phyloP scores from a whole-genome alignment of 768 basidiomycete genomes.

The Flagelloscypha sp. region DNA sequence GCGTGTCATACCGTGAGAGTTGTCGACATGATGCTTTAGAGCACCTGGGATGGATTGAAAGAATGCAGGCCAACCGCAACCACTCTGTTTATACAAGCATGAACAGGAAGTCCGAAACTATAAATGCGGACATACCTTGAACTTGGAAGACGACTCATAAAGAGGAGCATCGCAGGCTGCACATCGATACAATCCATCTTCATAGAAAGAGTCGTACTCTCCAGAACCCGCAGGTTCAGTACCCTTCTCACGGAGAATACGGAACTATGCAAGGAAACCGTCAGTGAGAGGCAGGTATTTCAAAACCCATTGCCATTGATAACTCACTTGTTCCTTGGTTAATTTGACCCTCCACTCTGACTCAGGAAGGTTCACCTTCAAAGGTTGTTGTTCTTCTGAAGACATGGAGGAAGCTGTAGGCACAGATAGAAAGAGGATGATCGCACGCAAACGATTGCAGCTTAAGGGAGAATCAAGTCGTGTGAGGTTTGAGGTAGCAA shows the following conservation, averaged over 20 bases:
- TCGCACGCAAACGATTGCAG: too few relatives aligned
- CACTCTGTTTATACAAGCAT: too few relatives aligned
- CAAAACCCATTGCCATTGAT: too few relatives aligned
- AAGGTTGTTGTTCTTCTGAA: too few relatives aligned
- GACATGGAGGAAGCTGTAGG: too few relatives aligned
- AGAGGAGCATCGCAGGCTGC: slow-evolving; percentile 51
- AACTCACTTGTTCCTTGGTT: slow-evolving; percentile 68
- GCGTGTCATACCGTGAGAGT: slow-evolving; percentile 37
- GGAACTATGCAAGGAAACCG: too few relatives aligned
- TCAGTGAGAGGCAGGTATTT: too few relatives aligned
- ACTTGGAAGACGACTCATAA: slow-evolving; percentile 58
- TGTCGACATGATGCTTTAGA: slow-evolving; percentile 47
- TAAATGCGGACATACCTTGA: too few relatives aligned
- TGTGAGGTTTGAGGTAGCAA: too few relatives aligned
- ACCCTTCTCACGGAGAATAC: slow-evolving; percentile 52
- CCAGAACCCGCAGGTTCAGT: slow-evolving; percentile 50
- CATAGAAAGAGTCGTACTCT: slow-evolving; percentile 42
- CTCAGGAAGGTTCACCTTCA: slow-evolving; percentile 41
- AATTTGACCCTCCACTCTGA: slow-evolving; percentile 80
- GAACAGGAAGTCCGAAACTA: too few relatives aligned
- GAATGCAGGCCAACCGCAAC: slow-evolving; percentile 70
- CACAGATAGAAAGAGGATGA: too few relatives aligned
- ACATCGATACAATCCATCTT: slow-evolving; percentile 47
- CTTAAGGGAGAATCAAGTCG: too few relatives aligned
- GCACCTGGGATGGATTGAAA: slow-evolving; percentile 65